A percentile compares a stretch with the other conserved stretches of the same genome.
Conservation (phyloP, 345 rosid species). For the Hibiscus trionum region DNA sequence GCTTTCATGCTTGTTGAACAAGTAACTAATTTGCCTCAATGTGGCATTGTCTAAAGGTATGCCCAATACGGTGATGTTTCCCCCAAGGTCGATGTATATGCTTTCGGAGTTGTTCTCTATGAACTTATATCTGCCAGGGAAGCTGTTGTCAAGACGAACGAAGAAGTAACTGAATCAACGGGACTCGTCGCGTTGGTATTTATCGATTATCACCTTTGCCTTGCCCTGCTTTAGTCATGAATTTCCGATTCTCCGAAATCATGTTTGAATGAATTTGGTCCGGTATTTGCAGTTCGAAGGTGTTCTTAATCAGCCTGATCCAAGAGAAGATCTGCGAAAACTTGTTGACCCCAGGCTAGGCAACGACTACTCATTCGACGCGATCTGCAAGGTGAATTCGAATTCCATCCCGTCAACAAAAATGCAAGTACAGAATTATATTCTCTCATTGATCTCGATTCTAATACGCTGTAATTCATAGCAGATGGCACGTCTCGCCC, state of each 20-base stretch:
- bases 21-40: neutral
- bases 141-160: constrained; percentile 15
- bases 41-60: neutral
- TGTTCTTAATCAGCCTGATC: constrained; percentile 48
- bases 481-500: constrained; percentile 89
- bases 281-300: constrained; percentile 56
- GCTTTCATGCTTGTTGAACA: neutral
- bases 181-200: constrained; percentile 86
- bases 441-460: neutral
- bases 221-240: neutral
- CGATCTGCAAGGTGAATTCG: constrained; percentile 50
- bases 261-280: neutral
- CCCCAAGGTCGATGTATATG: neutral
- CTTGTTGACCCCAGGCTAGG: constrained; percentile 69
- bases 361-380: constrained; percentile 56
- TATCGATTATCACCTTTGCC: neutral
- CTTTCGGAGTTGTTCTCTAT: neutral
- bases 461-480: constrained; percentile 1
- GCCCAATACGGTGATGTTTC: neutral
- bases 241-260: neutral
- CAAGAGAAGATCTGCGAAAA: constrained; percentile 47
- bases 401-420: neutral
- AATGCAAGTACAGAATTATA: neutral
- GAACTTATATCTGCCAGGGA: neutral
- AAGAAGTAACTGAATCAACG: constrained; percentile 42